Evolutionary conservation across 129 eudicot genomes (phyloP).

Genomic region (Lonicera japonica): DNA sequence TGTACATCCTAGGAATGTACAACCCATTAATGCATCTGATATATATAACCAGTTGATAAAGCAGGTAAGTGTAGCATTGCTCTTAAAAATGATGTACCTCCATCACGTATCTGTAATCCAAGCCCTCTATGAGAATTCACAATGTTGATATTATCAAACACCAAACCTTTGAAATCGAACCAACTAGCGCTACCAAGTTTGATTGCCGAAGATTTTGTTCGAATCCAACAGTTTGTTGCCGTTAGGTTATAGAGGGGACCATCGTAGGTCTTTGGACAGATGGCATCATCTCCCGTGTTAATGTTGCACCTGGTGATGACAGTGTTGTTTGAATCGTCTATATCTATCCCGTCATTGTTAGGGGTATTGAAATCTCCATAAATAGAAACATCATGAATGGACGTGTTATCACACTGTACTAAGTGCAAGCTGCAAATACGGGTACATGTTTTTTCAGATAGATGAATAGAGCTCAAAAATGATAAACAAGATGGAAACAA

Average conservation of each 20-base stretch:
- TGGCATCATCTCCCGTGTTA: conserved; percentile 95
- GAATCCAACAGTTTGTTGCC: conserved; percentile 83
- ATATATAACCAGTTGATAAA: too few species aligned
- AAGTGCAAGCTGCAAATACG: conserved; percentile 74
- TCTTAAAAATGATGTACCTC: conserved; percentile 43
- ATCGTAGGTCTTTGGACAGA: conserved; percentile 83
- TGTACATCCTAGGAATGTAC: too few species aligned
- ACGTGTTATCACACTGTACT: conserved; percentile 66
- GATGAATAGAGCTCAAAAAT: too few species aligned
- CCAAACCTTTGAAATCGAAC: conserved; percentile 48
- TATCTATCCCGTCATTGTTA: conserved; percentile 96
- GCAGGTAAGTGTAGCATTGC: not conserved
- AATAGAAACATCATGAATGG: conserved; percentile 70
- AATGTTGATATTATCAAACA: conserved; percentile 73
- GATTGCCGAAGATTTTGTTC: conserved; percentile 88
- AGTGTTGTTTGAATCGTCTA: conserved; percentile 90
- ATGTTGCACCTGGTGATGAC: conserved; percentile 77
- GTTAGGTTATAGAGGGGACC: conserved; percentile 82
- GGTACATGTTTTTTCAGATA: not conserved
- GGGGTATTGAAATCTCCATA: conserved; percentile 89
- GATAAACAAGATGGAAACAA: too few species aligned
- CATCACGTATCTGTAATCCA: conserved; percentile 88
- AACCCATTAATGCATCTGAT: too few species aligned
- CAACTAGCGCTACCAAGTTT: conserved; percentile 94
- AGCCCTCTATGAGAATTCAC: conserved; percentile 90